phyloP scores from a whole-genome alignment of 306 rosid species.

The Trifolium subterraneum region DNA sequence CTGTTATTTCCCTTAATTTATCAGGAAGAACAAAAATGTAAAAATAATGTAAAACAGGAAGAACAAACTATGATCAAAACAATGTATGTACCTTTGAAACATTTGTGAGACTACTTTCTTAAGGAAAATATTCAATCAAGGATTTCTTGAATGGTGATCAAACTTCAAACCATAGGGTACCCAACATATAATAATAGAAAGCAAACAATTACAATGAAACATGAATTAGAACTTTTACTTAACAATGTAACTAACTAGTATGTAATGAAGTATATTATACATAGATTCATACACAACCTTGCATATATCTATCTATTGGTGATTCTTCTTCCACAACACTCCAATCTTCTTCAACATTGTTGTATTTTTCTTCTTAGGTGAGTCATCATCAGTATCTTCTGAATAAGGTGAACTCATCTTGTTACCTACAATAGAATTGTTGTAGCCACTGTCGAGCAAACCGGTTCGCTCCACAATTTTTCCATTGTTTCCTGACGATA shows the following conservation, averaged over 20 bases:
- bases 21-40: neutral
- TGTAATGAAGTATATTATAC: conserved; percentile 10
- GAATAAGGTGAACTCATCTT: conserved; percentile 64
- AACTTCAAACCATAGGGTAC: neutral
- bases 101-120: neutral
- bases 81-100: conserved; percentile 29
- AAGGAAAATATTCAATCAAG: neutral
- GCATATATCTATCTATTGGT: conserved; percentile 44
- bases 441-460: conserved; percentile 58
- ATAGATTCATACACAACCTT: neutral
- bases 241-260: conserved; percentile 3
- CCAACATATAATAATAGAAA: conserved; percentile 10
- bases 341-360: conserved; percentile 85
- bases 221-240: conserved; percentile 1
- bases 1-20: conserved; percentile 1
- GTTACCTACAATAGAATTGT: conserved; percentile 45
- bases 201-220: conserved; percentile 23
- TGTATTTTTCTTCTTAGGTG: conserved; percentile 78
- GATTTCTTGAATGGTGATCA: conserved; percentile 28
- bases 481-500: conserved; percentile 61
- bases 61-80: conserved; percentile 5
- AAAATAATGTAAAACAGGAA: neutral
- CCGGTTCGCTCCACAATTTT: conserved; percentile 58
- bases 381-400: conserved; percentile 77
- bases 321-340: conserved; percentile 82